These are phyloP conservation scores for Nephromyces sp. DNA, from an alignment of 169 alveolate species.

Conservation along the genomic window DNA sequence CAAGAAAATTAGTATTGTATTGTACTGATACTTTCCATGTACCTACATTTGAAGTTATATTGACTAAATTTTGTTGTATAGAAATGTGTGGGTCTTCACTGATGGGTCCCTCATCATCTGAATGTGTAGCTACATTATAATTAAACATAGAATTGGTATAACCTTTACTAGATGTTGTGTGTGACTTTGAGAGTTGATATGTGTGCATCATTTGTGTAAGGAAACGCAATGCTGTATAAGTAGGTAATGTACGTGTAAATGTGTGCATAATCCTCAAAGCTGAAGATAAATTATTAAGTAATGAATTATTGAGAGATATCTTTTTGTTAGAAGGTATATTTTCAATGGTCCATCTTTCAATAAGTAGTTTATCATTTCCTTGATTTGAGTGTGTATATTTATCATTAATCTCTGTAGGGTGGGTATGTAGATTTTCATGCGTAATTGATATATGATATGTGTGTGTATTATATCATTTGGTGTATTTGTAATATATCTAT, in stretches of 20 bases:
- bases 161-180: no score
- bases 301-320: not conserved
- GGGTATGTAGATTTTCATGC: no score
- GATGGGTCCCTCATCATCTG: not conserved
- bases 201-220: not conserved
- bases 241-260: not conserved
- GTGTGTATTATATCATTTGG: no score
- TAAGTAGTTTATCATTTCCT: not conserved
- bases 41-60: not conserved
- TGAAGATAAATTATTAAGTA: not conserved
- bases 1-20: not conserved
- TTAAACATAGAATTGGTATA: no score
- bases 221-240: not conserved
- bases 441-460: no score
- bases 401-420: no score
- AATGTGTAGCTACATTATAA: not conserved
- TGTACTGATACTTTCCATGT: not conserved
- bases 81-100: not conserved
- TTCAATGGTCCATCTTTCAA: not conserved
- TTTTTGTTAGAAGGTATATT: not conserved
- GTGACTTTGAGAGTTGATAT: not conserved
- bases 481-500: no score
- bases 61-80: not conserved
- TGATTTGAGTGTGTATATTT: no score
- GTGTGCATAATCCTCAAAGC: not conserved